phyloP scores from a whole-genome alignment of 2,329 filamentous ascomycete genomes.

The Colletotrichum siamense region DNA sequence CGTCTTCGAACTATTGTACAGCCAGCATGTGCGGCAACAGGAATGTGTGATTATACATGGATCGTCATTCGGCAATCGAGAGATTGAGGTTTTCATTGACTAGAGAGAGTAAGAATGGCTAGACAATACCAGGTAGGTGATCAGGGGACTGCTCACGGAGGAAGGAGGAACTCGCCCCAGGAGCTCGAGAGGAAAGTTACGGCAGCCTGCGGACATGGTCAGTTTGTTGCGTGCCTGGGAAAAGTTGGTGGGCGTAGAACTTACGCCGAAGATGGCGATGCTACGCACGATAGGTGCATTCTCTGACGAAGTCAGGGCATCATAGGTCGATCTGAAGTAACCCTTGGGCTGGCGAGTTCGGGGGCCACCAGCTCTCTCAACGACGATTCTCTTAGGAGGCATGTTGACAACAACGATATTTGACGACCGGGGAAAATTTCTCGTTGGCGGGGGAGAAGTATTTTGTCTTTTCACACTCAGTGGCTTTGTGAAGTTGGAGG shows the following conservation, averaged over 20 bases:
- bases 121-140: not conserved
- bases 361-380: slow-evolving; percentile 50
- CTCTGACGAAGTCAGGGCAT: slow-evolving; percentile 68
- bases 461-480: not conserved
- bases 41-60: slow-evolving; percentile 15
- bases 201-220: slow-evolving; percentile 52
- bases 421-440: not conserved
- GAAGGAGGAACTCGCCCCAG: slow-evolving; percentile 71
- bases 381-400: slow-evolving; percentile 66
- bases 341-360: slow-evolving; percentile 53
- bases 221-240: not conserved
- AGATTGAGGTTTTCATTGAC: slow-evolving; percentile 9
- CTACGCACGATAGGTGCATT: slow-evolving; percentile 74
- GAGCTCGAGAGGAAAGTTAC: slow-evolving; percentile 72
- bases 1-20: slow-evolving; percentile 22
- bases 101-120: not conserved
- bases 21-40: slow-evolving; percentile 17
- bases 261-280: slow-evolving; percentile 71
- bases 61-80: not conserved
- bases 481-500: not conserved
- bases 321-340: slow-evolving; percentile 64
- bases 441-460: not conserved
- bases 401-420: slow-evolving; percentile 46
- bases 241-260: slow-evolving; percentile 27
- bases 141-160: slow-evolving; percentile 54